These are phyloP conservation scores for Lithocarpus polystachyus DNA, from an alignment of 306 rosid genomes.

Conservation along the genomic window DNA sequence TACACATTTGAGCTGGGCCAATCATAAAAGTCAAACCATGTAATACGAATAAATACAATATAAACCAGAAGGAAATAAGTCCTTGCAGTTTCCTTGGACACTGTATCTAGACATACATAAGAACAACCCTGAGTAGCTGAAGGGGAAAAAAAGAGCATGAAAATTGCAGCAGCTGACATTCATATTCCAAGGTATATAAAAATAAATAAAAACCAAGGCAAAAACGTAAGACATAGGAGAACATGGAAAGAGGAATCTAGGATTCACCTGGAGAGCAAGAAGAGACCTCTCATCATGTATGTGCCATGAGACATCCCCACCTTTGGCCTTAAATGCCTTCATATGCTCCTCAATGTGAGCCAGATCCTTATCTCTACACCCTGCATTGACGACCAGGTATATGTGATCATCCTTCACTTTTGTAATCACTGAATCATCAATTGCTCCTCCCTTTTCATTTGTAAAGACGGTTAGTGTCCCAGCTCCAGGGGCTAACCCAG, in stretches of 20 bases:
- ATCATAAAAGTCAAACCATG: neutral
- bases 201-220: constrained; percentile 1
- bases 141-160: neutral
- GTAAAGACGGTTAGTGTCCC: constrained; percentile 89
- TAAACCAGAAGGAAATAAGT: neutral
- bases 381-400: constrained; percentile 93
- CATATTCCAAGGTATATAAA: neutral
- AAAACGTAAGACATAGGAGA: constrained; percentile 7
- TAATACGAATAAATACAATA: neutral
- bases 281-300: constrained; percentile 96
- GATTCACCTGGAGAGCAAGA: constrained; percentile 79
- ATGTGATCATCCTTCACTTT: constrained; percentile 77
- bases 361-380: constrained; percentile 91
- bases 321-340: constrained; percentile 96
- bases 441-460: constrained; percentile 91
- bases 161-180: constrained; percentile 17
- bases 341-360: constrained; percentile 92
- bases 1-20: too few species aligned
- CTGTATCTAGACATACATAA: neutral
- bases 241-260: constrained; percentile 1
- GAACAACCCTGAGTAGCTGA: neutral
- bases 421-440: constrained; percentile 90
- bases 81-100: neutral
- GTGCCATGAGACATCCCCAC: constrained; percentile 95
- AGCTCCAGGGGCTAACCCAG: constrained; percentile 67